These are phyloP conservation scores for Pyrrhoderma noxium DNA, from an alignment of 1,284 basidiomycete genomes.

Conservation along the genomic window DNA sequence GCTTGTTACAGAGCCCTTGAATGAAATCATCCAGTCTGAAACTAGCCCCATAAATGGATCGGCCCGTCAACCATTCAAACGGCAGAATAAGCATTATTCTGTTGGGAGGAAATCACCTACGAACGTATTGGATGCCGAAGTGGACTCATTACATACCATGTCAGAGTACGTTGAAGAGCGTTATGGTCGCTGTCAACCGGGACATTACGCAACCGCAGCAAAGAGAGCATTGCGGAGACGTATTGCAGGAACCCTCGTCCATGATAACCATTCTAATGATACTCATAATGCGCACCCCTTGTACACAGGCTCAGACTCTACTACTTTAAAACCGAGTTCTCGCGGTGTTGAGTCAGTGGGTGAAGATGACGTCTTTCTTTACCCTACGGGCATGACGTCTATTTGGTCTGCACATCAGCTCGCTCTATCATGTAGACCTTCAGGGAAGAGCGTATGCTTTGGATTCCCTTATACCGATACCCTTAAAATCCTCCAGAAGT, in stretches of 20 bases:
- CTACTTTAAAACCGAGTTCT: constrained; percentile 47
- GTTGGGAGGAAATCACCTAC: constrained; percentile 31
- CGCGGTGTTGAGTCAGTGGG: constrained; percentile 56
- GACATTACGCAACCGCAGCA: constrained; percentile 65
- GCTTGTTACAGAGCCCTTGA: no score
- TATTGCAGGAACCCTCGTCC: constrained; percentile 81
- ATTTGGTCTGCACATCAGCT: constrained; percentile 89
- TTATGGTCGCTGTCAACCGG: constrained; percentile 88
- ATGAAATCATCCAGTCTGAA: constrained; percentile 35
- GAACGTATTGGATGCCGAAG: constrained; percentile 19
- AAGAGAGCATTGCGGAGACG: constrained; percentile 83
- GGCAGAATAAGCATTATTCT: constrained; percentile 57
- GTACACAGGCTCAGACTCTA: constrained; percentile 40
- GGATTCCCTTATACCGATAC: constrained; percentile 98
- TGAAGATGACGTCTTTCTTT: constrained; percentile 86
- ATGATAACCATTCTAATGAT: constrained; percentile 34
- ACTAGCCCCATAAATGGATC: constrained; percentile 24
- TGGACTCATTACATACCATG: constrained; percentile 14
- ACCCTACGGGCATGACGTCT: constrained; percentile 85
- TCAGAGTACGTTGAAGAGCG: constrained; percentile 81
- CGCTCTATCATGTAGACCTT: constrained; percentile 42
- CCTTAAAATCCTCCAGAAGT: constrained; percentile 94
- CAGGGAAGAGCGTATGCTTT: constrained; percentile 86
- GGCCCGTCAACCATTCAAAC: constrained; percentile 33
- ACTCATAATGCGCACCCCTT: constrained; percentile 20